phyloP scores from a whole-genome alignment of 192 early-diverging fungal species.

The Entrophospora sp. region DNA sequence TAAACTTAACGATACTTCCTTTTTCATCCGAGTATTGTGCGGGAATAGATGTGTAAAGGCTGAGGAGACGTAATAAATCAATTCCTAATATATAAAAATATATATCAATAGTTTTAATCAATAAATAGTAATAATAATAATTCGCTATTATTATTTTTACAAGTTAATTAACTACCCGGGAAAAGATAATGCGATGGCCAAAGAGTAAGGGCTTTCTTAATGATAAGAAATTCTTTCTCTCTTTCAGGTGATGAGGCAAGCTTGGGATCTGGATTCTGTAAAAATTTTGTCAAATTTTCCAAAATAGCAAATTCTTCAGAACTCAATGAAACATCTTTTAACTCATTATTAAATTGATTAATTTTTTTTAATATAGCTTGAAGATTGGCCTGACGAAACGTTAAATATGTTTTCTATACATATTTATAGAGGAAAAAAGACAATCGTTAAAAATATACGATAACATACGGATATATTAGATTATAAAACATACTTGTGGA shows the following conservation, averaged over 20 bases:
- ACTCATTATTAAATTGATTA: slow-evolving; percentile 52
- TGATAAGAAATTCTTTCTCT: slow-evolving; percentile 27
- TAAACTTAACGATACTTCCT: background rate
- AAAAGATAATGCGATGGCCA: slow-evolving; percentile 72
- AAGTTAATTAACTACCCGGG: slow-evolving; percentile 38
- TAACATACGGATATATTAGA: no score
- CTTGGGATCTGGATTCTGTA: slow-evolving; percentile 24
- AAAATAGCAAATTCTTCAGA: slow-evolving; percentile 19
- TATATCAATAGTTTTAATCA: background rate
- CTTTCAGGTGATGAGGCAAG: background rate
- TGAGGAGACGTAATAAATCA: slow-evolving; percentile 70
- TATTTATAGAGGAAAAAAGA: background rate
- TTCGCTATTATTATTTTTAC: background rate
- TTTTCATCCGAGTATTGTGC: slow-evolving; percentile 16
- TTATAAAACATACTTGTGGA: slow-evolving; percentile 19
- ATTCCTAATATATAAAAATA: slow-evolving; percentile 41
- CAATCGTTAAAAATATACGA: no score
- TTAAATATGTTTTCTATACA: slow-evolving; percentile 38
- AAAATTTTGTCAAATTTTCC: slow-evolving; percentile 33
- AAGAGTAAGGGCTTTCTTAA: slow-evolving; percentile 43
- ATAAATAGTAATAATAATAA: background rate
- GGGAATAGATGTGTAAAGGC: slow-evolving; percentile 42
- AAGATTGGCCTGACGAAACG: slow-evolving; percentile 64
- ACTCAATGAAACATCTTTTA: slow-evolving; percentile 22
- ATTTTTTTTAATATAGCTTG: slow-evolving; percentile 69